Evolutionary conservation across 2,329 filamentous ascomycete species (phyloP), one percentile per base, ranked within the genome.

Genomic region (Ciborinia camelliae): DNA sequence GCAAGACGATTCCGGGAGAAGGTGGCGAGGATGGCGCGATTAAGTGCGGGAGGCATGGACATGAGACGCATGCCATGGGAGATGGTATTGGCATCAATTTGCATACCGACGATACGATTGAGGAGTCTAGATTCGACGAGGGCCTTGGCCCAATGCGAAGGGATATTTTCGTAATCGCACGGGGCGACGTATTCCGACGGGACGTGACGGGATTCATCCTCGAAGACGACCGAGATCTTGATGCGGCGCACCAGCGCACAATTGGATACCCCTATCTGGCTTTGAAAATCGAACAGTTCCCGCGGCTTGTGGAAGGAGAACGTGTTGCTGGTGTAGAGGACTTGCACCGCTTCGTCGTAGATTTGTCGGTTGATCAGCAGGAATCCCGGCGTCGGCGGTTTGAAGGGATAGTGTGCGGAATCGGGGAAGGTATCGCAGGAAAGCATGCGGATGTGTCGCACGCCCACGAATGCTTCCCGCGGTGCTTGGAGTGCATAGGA

Each of bases 401-500:
- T 62, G 48, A 62, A 62, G 4, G 60, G 60, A 45, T 62, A 62
- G 43, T 62, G 60, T 35, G 60, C 26, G 12, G 60, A 62, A 20
- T 62, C 50, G 5, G 60, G 60, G 26, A 54, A 62, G 5, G 60
- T 43, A 41, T 62, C 50, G 60, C 60, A 62, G 48, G 60, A 54
- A 20, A 62, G 50, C 50, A 62, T 62, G 18, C 28, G 32, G 14
- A 53, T 54, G 26, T 62, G 47, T 30, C 60, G 60, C 26, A 54
- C 35, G 23, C 60, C 60, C 8, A 62, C 60, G 48, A 62, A 62
- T 7, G 48, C 60, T 62, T 62, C 60, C 18, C 37, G 47, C 15
- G 50, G 50, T 62, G 60, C 60, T 55, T 62, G 60, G 28, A 74
- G 68, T 45, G 71, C 65, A 37, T 68, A 70, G 35, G 65, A 68